Conservation (phyloP, 1,139 yeast species). For the Kurtzmaniella quercitrusa region DNA sequence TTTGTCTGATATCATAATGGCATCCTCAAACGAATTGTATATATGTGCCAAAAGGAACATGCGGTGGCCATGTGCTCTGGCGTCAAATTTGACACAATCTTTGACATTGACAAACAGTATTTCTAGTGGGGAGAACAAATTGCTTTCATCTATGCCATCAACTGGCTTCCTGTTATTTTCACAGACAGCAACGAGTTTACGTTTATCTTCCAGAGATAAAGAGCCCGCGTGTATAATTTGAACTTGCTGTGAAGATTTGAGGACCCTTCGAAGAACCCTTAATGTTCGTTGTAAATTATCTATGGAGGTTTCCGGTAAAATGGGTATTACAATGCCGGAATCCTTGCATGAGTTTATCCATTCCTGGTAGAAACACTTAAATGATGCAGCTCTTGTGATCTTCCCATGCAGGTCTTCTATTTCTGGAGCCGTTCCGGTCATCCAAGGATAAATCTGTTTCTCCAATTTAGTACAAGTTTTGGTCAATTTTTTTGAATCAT, state of each 20-base stretch:
- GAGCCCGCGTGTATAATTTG: slow-evolving; percentile 20
- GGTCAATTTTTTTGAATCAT: slow-evolving; percentile 1
- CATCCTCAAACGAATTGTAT: slow-evolving; percentile 32
- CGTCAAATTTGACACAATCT: slow-evolving; percentile 5
- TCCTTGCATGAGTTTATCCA: slow-evolving; percentile 19
- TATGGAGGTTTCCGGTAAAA: slow-evolving; percentile 15
- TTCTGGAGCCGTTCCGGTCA: slow-evolving; percentile 12
- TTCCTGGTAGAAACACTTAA: slow-evolving; percentile 14
- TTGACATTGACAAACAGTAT: slow-evolving; percentile 27
- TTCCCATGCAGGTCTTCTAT: slow-evolving; percentile 17
- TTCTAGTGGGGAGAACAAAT: slow-evolving; percentile 15
- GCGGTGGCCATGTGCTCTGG: slow-evolving; percentile 16
- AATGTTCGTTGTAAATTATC: slow-evolving; percentile 21
- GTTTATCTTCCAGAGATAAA: slow-evolving; percentile 17
- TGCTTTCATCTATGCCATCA: not conserved
- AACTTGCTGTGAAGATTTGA: slow-evolving; percentile 26
- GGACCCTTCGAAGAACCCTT: slow-evolving; percentile 21
- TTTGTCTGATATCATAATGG: slow-evolving; percentile 21
- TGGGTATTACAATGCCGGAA: slow-evolving; percentile 33
- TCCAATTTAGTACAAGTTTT: slow-evolving; percentile 12
- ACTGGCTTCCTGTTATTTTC: slow-evolving; percentile 12
- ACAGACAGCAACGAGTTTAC: slow-evolving; percentile 17
- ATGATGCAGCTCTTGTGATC: not conserved
- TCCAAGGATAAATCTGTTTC: slow-evolving; percentile 15
- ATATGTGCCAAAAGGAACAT: slow-evolving; percentile 20